Conservation (phyloP, 2,329 filamentous ascomycete species). For the Exophiala xenobiotica region DNA sequence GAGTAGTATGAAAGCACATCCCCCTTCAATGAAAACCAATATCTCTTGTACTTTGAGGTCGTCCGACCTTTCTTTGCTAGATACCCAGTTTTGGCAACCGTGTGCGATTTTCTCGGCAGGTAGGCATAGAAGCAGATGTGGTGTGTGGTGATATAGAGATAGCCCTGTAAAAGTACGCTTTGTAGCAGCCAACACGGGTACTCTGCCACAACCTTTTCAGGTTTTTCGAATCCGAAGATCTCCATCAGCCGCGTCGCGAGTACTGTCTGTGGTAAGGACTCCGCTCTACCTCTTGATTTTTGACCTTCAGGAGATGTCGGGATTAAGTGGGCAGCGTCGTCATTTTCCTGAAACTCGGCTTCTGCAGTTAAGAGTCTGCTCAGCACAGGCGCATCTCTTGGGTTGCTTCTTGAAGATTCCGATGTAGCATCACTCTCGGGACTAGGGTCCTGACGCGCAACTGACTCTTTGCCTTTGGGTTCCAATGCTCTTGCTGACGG, state of each 20-base stretch:
- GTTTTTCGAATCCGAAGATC: conserved; percentile 78
- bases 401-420: conserved; percentile 28
- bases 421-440: conserved; percentile 22
- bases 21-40: conserved; percentile 90
- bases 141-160: conserved; percentile 89
- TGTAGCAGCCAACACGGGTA: conserved; percentile 93
- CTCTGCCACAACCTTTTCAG: conserved; percentile 84
- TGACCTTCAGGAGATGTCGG: conserved; percentile 25
- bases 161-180: conserved; percentile 87
- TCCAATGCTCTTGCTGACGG: conserved; percentile 41
- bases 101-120: conserved; percentile 83
- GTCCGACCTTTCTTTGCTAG: conserved; percentile 84
- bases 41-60: conserved; percentile 82
- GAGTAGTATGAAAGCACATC: conserved; percentile 89
- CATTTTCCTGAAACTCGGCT: conserved; percentile 53
- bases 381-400: conserved; percentile 67
- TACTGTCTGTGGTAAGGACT: conserved; percentile 50
- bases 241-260: conserved; percentile 73
- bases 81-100: conserved; percentile 81
- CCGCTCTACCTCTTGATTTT: conserved; percentile 32
- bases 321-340: conserved; percentile 16
- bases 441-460: conserved; percentile 11
- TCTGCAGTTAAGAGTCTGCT: conserved; percentile 74
- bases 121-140: conserved; percentile 98
- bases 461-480: conserved; percentile 11